These are phyloP conservation scores for Ramaria sp. DNA, from an alignment of 768 basidiomycete genomes.

Conservation along the genomic window DNA sequence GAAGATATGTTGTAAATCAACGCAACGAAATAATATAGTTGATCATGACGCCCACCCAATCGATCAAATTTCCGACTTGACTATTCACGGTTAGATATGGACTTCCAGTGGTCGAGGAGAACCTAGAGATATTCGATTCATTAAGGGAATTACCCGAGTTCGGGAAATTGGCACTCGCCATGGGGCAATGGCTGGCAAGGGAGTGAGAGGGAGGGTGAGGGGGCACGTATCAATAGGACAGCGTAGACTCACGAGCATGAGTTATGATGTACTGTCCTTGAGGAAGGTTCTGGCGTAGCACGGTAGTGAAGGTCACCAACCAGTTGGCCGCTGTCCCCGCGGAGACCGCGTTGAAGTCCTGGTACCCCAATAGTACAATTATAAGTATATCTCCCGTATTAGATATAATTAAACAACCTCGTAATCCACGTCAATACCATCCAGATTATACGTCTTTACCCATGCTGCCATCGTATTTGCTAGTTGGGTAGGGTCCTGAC, in stretches of 20 bases:
- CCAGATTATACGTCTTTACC: slow-evolving; percentile 22
- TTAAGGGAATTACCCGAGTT: no score
- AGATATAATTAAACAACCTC: neutral
- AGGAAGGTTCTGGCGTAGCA: slow-evolving; percentile 14
- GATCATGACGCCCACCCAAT: slow-evolving; percentile 21
- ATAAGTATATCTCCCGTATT: neutral
- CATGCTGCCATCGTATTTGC: slow-evolving; percentile 25
- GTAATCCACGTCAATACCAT: slow-evolving; percentile 17
- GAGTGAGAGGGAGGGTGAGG: neutral
- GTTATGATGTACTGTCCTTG: slow-evolving; percentile 13
- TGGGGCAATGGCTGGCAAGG: slow-evolving; percentile 5
- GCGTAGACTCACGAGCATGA: slow-evolving; percentile 10
- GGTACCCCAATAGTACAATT: neutral
- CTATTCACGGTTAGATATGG: slow-evolving; percentile 23
- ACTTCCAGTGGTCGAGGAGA: slow-evolving; percentile 10
- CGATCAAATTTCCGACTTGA: slow-evolving; percentile 21
- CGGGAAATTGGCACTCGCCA: neutral
- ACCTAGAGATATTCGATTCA: neutral
- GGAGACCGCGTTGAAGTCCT: slow-evolving; percentile 15
- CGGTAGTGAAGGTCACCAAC: slow-evolving; percentile 16
- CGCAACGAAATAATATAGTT: neutral
- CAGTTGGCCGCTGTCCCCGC: slow-evolving; percentile 14
- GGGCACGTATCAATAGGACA: neutral
- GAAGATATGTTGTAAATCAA: neutral
- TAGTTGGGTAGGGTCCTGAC: slow-evolving; percentile 20